Conservation (phyloP, 768 basidiomycete genomes). For the Podaxis sp. region DNA sequence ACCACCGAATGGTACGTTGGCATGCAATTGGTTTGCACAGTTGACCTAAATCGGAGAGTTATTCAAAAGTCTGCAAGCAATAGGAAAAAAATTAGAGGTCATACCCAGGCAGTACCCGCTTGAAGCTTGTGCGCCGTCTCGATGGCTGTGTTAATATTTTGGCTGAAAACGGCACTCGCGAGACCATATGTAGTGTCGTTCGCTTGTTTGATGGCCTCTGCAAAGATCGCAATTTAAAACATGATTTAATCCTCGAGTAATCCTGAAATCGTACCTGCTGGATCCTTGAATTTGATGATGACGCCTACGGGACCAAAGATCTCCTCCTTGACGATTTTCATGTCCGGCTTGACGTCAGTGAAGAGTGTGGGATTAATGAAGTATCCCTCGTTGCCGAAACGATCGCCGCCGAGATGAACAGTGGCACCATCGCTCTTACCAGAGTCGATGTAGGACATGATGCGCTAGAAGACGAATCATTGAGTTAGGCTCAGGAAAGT, state of each 20-base stretch:
- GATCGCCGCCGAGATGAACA: slow-evolving; percentile 54
- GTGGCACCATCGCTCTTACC: slow-evolving; percentile 70
- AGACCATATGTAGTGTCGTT: slow-evolving; percentile 89
- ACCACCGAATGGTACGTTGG: slow-evolving; percentile 75
- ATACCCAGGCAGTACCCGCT: slow-evolving; percentile 77
- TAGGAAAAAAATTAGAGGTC: not conserved
- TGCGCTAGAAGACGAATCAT: slow-evolving; percentile 37
- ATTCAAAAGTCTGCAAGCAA: not conserved
- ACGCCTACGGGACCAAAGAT: slow-evolving; percentile 78
- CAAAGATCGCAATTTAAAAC: slow-evolving; percentile 25
- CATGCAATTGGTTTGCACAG: slow-evolving; percentile 44
- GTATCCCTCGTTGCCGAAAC: slow-evolving; percentile 58
- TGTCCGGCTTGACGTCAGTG: slow-evolving; percentile 53
- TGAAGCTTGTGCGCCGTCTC: slow-evolving; percentile 68
- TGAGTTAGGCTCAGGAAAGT: not conserved
- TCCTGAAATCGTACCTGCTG: slow-evolving; percentile 3
- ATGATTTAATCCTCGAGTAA: not conserved
- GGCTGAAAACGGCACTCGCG: slow-evolving; percentile 82
- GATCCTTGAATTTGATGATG: slow-evolving; percentile 61
- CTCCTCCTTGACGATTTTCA: slow-evolving; percentile 67
- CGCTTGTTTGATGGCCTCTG: slow-evolving; percentile 64
- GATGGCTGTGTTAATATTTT: slow-evolving; percentile 72
- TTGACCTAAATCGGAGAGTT: slow-evolving; percentile 32
- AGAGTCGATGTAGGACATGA: slow-evolving; percentile 71
- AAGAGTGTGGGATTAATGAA: slow-evolving; percentile 72